Evolutionary conservation across 202 grass and related monocot species (phyloP), one percentile per base, ranked within the genome.

Genomic region (Setaria italica): DNA sequence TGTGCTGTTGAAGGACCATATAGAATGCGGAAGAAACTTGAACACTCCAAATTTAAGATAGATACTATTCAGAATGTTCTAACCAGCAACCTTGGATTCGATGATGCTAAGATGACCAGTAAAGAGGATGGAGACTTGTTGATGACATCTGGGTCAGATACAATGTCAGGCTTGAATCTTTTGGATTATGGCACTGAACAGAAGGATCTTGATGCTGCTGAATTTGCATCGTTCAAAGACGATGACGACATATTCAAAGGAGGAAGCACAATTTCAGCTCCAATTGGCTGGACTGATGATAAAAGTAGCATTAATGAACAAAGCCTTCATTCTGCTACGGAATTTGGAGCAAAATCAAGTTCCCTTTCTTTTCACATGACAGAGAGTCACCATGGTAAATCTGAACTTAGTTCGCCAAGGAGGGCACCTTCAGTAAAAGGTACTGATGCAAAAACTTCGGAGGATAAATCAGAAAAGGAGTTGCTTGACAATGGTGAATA

Each of bases 401-500:
- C 89, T 85, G 97, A 99, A 80, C 71, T 91, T 74, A 91, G 85
- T 72, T 94, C 97, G 46, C 94, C 97, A 73, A 91, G 88, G 84
- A 90, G 66, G 53, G 42, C 80, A 78, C 87, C 82, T 85, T 97
- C 94, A 34, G 64, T 90, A 70, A 95, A 87, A 80, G 83, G 86
- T 59, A 89, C 87, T 79, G 97, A 94, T 69, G 51, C 85, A 62
- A 99, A 84, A 94, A 82, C 83, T 64, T 93, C 92, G 37, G 97
- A 97, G 53, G 90, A 95, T 68, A 99, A 99, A 83, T 90, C 90
- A 79, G 97, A 99, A 62, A 93, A 91, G 69, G 90, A 96, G 70
- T 92, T 94, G 67, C 94, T 92, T 76, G 97, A 99, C 78, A 99
- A 99, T 79, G 97, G 97, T 70, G 97, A 97, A 70, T 99, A 97